These are phyloP conservation scores for Ustilago bromivora DNA, from an alignment of 1,284 basidiomycete genomes.

Conservation along the genomic window DNA sequence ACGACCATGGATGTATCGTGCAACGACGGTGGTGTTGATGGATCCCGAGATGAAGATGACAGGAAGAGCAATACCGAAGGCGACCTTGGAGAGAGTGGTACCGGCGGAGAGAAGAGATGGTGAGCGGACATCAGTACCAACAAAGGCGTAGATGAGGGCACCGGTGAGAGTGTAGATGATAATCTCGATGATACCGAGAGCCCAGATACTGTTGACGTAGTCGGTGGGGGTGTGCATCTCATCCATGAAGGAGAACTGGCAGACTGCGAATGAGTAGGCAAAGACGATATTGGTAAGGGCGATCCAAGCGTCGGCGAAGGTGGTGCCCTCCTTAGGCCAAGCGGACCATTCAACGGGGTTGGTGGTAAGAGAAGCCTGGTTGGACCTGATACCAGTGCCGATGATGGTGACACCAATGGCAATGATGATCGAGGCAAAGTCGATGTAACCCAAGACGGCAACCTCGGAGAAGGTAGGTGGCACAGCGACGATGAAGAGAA, in stretches of 20 bases:
- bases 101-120: conserved; percentile 58
- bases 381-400: conserved; percentile 52
- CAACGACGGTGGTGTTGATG: conserved; percentile 62
- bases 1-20: conserved; percentile 54
- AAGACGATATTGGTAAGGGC: conserved; percentile 63
- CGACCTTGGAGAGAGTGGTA: conserved; percentile 56
- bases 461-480: conserved; percentile 61
- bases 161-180: conserved; percentile 64
- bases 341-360: conserved; percentile 50
- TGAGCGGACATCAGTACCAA: conserved; percentile 51
- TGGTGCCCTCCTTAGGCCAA: conserved; percentile 52
- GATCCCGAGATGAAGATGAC: conserved; percentile 64
- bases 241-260: conserved; percentile 62
- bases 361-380: conserved; percentile 28
- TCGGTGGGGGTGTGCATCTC: conserved; percentile 62
- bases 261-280: conserved; percentile 64
- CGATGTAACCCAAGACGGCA: conserved; percentile 63
- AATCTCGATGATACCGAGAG: conserved; percentile 60
- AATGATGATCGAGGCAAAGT: conserved; percentile 59
- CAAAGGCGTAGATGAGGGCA: conserved; percentile 59
- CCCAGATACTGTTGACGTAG: conserved; percentile 58
- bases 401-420: conserved; percentile 62
- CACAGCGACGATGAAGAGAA: conserved; percentile 60
- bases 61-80: conserved; percentile 59
- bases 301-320: conserved; percentile 52